Percentiles rank a stretch among this genome's conserved stretches.
These are phyloP conservation scores for Patellifolia procumbens DNA, from an alignment of 179 eudicot genomes.

Conservation along the genomic window DNA sequence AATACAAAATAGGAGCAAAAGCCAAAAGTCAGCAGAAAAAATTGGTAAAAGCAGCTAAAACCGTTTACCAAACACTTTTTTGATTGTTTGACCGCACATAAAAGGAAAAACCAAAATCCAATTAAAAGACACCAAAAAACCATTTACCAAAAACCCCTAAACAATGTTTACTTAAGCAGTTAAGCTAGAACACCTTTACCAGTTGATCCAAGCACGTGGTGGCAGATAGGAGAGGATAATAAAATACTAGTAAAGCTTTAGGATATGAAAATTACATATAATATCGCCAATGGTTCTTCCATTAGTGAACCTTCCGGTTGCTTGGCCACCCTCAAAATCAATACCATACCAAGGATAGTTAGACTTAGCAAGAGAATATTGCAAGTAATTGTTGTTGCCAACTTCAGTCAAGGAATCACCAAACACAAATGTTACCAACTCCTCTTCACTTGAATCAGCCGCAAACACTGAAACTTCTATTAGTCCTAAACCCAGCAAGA, in stretches of 20 bases:
- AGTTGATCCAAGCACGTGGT: neutral
- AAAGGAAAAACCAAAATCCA: too few species aligned
- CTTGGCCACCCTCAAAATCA: slow-evolving; percentile 60
- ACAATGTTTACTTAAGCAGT: too few species aligned
- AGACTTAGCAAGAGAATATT: slow-evolving; percentile 73
- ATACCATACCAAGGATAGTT: slow-evolving; percentile 77
- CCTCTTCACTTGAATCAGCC: slow-evolving; percentile 8
- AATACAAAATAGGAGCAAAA: too few species aligned
- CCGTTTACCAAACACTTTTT: too few species aligned
- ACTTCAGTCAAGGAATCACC: slow-evolving; percentile 95
- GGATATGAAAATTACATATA: slow-evolving; percentile 48
- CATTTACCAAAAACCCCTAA: too few species aligned
- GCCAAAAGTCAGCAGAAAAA: too few species aligned
- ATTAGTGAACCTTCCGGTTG: slow-evolving; percentile 91
- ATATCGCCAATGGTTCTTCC: slow-evolving; percentile 89
- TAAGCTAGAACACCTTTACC: too few species aligned
- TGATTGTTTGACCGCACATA: too few species aligned
- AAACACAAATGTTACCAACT: slow-evolving; percentile 62
- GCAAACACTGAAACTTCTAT: slow-evolving; percentile 11
- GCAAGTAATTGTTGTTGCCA: slow-evolving; percentile 81
- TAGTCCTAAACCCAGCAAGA: slow-evolving; percentile 22
- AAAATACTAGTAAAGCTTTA: neutral
- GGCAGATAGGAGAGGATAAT: neutral
- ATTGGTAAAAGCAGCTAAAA: too few species aligned
- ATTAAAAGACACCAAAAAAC: too few species aligned